Conservation (phyloP, 768 basidiomycete genomes). For the Panus rudis region DNA sequence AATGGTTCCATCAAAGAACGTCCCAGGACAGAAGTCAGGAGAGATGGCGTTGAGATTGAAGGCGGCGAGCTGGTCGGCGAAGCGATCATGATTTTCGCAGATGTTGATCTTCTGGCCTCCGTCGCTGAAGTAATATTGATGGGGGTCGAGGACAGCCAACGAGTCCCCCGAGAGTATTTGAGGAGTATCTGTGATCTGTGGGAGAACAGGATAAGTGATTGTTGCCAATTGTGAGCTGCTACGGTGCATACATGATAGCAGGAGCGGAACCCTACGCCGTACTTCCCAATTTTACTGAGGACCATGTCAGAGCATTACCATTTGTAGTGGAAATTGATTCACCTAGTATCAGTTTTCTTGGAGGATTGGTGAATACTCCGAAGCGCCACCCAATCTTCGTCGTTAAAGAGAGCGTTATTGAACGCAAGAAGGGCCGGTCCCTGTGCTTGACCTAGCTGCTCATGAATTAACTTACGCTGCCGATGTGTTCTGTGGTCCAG, state of each 20-base stretch:
- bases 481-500: conserved; percentile 32
- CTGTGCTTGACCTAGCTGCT: conserved; percentile 25
- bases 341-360: conserved; percentile 39
- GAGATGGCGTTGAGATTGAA: conserved; percentile 15
- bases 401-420: conserved; percentile 36
- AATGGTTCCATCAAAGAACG: conserved; percentile 32
- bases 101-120: conserved; percentile 29
- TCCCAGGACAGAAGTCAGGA: conserved; percentile 17
- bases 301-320: conserved; percentile 1
- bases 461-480: conserved; percentile 18
- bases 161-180: conserved; percentile 37
- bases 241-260: conserved; percentile 39
- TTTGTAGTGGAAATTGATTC: conserved; percentile 10
- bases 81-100: conserved; percentile 12
- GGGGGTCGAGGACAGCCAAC: conserved; percentile 39
- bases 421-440: conserved; percentile 41
- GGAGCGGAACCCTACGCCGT: conserved; percentile 43
- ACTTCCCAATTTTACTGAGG: conserved; percentile 45
- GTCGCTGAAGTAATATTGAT: conserved; percentile 20
- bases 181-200: conserved; percentile 43
- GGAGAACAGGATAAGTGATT: background rate
- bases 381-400: conserved; percentile 39
- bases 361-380: conserved; percentile 38
- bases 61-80: conserved; percentile 26
- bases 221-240: background rate